A percentile compares a stretch with the other conserved stretches of the same genome.
Evolutionary conservation across 2,329 filamentous ascomycete species (phyloP).

Genomic region (Arthrobotrys musiformis): DNA sequence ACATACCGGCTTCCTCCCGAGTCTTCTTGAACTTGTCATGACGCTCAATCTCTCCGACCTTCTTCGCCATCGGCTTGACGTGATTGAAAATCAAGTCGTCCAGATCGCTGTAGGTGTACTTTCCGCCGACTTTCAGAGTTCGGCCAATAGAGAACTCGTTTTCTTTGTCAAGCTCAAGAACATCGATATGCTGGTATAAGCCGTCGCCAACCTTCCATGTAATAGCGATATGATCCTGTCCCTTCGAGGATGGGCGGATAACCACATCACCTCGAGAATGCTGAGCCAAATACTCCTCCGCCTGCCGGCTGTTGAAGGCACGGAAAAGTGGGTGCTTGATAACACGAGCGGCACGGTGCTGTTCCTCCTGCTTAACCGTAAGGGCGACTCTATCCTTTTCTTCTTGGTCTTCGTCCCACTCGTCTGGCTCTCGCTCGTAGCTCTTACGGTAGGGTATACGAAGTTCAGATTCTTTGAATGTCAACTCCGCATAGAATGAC

Average conservation of each 20-base stretch:
- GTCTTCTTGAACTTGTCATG: constrained; percentile 93
- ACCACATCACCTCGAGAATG: constrained; percentile 89
- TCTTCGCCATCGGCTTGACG: constrained; percentile 96
- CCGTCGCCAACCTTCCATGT: constrained; percentile 98
- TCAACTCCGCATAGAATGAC: constrained; percentile 83
- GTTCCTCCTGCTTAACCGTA: constrained; percentile 84
- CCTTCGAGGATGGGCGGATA: constrained; percentile 93
- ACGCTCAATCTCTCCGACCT: constrained; percentile 94
- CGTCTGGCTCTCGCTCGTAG: constrained; percentile 77
- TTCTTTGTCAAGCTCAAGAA: constrained; percentile 94
- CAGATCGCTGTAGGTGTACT: constrained; percentile 92
- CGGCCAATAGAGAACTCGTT: constrained; percentile 94
- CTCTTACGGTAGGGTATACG: constrained; percentile 76
- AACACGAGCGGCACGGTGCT: constrained; percentile 87
- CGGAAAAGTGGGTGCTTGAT: constrained; percentile 98
- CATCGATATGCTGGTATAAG: constrained; percentile 97
- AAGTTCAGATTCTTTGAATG: constrained; percentile 82
- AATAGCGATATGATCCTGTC: constrained; percentile 91
- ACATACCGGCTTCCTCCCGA: constrained; percentile 84
- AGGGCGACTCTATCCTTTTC: constrained; percentile 82
- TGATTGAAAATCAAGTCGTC: constrained; percentile 98
- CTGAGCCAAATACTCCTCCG: constrained; percentile 89
- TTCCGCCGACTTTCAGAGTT: constrained; percentile 83
- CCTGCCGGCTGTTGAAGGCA: constrained; percentile 89
- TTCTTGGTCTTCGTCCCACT: constrained; percentile 89